A percentile compares a stretch with the other conserved stretches of the same genome.
Conservation (phyloP, 352 stramenopile species). For the Phytophthora sp. region DNA sequence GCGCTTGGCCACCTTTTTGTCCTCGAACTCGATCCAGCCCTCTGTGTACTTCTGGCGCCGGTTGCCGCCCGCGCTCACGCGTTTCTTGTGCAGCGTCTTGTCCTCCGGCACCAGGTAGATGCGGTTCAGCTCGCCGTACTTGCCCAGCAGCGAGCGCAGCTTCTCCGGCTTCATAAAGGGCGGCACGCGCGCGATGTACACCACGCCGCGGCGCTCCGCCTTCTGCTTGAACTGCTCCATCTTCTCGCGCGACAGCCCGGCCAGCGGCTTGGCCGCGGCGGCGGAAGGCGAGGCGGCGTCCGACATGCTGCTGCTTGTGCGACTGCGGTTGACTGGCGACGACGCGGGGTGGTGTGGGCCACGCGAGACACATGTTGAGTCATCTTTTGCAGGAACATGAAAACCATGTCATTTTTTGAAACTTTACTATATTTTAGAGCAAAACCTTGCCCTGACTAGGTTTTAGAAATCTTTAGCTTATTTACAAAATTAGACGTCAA, state of each 20-base stretch:
- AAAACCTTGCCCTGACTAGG: too few species aligned
- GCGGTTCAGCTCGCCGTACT: constrained; percentile 94
- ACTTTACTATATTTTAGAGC: too few species aligned
- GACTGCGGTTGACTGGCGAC: constrained; percentile 22
- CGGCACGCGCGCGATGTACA: constrained; percentile 96
- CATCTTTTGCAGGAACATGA: too few species aligned
- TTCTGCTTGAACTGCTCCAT: constrained; percentile 62
- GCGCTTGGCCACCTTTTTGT: constrained; percentile 96
- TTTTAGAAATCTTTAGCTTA: too few species aligned
- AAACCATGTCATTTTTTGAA: too few species aligned
- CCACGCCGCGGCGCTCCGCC: constrained; percentile 53
- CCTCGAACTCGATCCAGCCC: constrained; percentile 98
- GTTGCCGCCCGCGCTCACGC: constrained; percentile 89
- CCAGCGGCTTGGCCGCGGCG: constrained; percentile 26
- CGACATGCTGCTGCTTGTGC: constrained; percentile 7
- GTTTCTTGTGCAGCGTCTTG: constrained; percentile 90
- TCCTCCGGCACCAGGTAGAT: constrained; percentile 98
- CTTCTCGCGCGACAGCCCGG: constrained; percentile 47
- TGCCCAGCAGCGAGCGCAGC: constrained; percentile 90
- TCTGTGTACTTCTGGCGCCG: constrained; percentile 93
- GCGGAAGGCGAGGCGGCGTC: background rate
- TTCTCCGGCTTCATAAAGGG: constrained; percentile 98
- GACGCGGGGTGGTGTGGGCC: too few species aligned
- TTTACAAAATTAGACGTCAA: too few species aligned
- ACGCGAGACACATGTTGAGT: too few species aligned